Percentiles rank a stretch among this genome's conserved stretches.
Evolutionary conservation across 768 basidiomycete genomes (phyloP).

Genomic region (Boletus subparvulus): DNA sequence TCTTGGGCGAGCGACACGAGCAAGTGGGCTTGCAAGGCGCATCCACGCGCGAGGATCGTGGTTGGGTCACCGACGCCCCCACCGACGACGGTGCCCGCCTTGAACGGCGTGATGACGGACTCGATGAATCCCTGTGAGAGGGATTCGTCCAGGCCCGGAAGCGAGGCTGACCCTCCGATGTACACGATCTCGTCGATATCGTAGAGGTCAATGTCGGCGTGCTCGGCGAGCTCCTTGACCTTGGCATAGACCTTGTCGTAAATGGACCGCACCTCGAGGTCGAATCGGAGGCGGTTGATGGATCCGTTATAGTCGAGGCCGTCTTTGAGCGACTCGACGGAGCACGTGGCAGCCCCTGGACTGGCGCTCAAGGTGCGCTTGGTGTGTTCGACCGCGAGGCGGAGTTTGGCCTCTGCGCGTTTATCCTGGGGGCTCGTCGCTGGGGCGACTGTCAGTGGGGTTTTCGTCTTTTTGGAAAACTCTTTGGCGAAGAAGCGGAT

Average conservation of each 20-base stretch:
- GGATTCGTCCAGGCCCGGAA: conserved; percentile 73
- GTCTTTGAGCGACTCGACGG: conserved; percentile 92
- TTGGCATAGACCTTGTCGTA: conserved; percentile 56
- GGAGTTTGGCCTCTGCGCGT: conserved; percentile 91
- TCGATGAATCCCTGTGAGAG: conserved; percentile 56
- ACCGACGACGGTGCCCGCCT: conserved; percentile 63
- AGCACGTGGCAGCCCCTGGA: conserved; percentile 84
- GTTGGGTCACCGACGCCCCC: conserved; percentile 78
- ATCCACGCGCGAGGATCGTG: conserved; percentile 73
- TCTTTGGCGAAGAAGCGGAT: conserved; percentile 93
- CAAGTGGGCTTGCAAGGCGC: conserved; percentile 69
- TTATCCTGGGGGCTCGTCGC: conserved; percentile 58
- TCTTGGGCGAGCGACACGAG: conserved; percentile 49
- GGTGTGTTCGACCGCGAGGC: conserved; percentile 90
- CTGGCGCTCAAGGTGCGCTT: conserved; percentile 91
- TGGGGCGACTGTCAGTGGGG: conserved; percentile 62
- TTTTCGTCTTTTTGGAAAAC: conserved; percentile 95
- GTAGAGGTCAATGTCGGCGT: conserved; percentile 56
- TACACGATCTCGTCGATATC: conserved; percentile 80
- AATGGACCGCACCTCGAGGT: conserved; percentile 58
- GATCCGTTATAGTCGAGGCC: conserved; percentile 85
- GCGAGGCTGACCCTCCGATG: conserved; percentile 69
- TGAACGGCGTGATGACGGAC: conserved; percentile 63
- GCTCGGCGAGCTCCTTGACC: conserved; percentile 51
- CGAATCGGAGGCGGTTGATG: conserved; percentile 56